Conservation (phyloP, 2,329 filamentous ascomycete genomes). For the Trichoderma semiorbis region DNA sequence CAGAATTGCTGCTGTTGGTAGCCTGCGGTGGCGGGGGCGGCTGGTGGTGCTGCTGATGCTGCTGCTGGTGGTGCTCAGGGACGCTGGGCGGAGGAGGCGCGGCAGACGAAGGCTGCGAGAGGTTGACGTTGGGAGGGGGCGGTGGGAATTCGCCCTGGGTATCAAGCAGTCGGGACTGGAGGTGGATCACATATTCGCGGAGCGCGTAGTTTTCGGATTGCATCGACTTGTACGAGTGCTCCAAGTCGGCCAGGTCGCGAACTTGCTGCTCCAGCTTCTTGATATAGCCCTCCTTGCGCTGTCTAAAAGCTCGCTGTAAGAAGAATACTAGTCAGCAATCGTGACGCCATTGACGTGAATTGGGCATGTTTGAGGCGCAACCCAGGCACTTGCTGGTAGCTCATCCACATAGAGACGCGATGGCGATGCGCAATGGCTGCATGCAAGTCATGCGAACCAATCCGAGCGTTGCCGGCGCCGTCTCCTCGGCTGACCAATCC, state of each 20-base stretch:
- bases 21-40: constrained; percentile 13
- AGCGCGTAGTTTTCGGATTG: constrained; percentile 87
- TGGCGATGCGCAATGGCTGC: constrained; percentile 1
- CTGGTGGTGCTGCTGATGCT: constrained; percentile 5
- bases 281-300: constrained; percentile 97
- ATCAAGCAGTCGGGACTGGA: constrained; percentile 84
- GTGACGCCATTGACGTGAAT: not conserved
- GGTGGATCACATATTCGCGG: constrained; percentile 85
- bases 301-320: constrained; percentile 83
- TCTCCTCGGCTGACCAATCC: not conserved
- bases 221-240: constrained; percentile 72
- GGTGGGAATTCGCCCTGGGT: constrained; percentile 79
- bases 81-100: constrained; percentile 26
- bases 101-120: constrained; percentile 39
- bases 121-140: constrained; percentile 74
- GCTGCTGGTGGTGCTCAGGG: constrained; percentile 23
- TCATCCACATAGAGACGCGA: not conserved
- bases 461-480: constrained; percentile 8
- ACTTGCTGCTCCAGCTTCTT: constrained; percentile 96
- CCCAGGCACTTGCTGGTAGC: not conserved
- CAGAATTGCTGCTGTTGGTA: constrained; percentile 23
- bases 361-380: not conserved
- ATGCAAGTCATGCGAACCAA: not conserved
- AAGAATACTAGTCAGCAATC: not conserved
- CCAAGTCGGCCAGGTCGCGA: constrained; percentile 71